Conservation (phyloP, 139 green algal species). For the Mychonastes homosphaera region DNA sequence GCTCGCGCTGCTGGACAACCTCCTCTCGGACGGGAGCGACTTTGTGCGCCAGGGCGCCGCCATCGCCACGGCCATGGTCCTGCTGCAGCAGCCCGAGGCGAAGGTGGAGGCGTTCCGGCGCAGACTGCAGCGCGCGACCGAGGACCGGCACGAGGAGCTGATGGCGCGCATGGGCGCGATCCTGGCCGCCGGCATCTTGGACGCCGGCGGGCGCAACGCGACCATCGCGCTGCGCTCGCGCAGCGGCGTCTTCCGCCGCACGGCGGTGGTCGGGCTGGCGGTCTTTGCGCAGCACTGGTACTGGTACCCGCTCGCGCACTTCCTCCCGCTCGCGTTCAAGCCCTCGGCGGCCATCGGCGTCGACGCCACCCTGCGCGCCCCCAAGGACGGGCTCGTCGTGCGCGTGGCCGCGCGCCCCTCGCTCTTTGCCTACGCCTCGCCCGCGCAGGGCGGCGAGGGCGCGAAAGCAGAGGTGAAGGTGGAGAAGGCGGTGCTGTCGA, state of each 20-base stretch:
- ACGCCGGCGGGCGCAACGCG: slow-evolving; percentile 85
- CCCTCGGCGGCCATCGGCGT: slow-evolving; percentile 84
- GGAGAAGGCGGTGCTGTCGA: slow-evolving; percentile 89
- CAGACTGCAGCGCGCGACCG: slow-evolving; percentile 6
- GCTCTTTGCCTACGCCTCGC: slow-evolving; percentile 81
- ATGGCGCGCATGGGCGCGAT: slow-evolving; percentile 92
- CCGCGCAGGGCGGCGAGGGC: slow-evolving; percentile 10
- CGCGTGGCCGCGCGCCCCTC: slow-evolving; percentile 46
- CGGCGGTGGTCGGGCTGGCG: slow-evolving; percentile 72
- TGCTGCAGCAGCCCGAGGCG: slow-evolving; percentile 75
- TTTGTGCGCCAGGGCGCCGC: slow-evolving; percentile 89
- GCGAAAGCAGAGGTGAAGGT: slow-evolving; percentile 47
- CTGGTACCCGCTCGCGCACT: slow-evolving; percentile 94
- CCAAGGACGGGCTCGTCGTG: too few relatives aligned
- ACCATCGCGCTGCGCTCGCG: slow-evolving; percentile 66
- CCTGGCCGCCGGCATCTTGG: slow-evolving; percentile 86
- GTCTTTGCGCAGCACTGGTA: slow-evolving; percentile 96
- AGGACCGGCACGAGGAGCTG: slow-evolving; percentile 89
- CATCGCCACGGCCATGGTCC: slow-evolving; percentile 85
- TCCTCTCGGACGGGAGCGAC: slow-evolving; percentile 76
- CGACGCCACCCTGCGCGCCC: slow-evolving; percentile 67
- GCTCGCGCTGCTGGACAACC: slow-evolving; percentile 71
- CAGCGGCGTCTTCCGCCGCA: slow-evolving; percentile 73
- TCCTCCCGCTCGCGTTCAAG: slow-evolving; percentile 71
- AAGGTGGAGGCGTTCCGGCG: slow-evolving; percentile 59